These are phyloP conservation scores for Herpetomonas muscarum DNA, from an alignment of 208 protist species.

Conservation along the genomic window DNA sequence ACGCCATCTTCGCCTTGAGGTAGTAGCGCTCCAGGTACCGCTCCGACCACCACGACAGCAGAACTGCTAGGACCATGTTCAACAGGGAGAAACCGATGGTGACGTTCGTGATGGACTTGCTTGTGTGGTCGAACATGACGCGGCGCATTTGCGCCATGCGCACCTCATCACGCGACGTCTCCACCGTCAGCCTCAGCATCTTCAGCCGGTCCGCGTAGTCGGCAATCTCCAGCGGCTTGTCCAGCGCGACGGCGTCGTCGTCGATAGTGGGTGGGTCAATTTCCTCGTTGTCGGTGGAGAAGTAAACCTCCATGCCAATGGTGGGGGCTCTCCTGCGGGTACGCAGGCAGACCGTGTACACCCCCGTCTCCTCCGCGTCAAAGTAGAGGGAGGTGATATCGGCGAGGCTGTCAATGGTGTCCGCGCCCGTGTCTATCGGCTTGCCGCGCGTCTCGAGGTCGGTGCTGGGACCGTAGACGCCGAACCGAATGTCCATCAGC, in stretches of 20 bases:
- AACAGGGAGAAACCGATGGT: conserved; percentile 40
- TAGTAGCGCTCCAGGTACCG: conserved; percentile 55
- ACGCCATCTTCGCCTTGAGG: conserved; percentile 64
- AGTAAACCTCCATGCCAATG: conserved; percentile 59
- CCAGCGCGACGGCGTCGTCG: conserved; percentile 51
- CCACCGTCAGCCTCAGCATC: conserved; percentile 58
- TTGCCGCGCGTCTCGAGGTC: conserved; percentile 16
- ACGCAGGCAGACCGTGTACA: conserved; percentile 63
- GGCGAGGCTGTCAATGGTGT: conserved; percentile 40
- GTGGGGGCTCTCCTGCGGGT: conserved; percentile 49
- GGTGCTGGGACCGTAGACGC: conserved; percentile 39
- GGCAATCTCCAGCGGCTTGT: conserved; percentile 53
- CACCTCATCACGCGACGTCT: conserved; percentile 58
- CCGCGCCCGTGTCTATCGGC: conserved; percentile 17
- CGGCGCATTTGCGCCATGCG: conserved; percentile 54
- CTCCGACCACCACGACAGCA: conserved; percentile 36
- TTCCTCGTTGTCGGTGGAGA: conserved; percentile 56
- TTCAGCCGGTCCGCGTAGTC: conserved; percentile 55
- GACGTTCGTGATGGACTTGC: conserved; percentile 37
- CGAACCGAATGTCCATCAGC: conserved; percentile 36
- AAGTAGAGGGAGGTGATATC: conserved; percentile 51
- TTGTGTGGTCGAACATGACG: conserved; percentile 45
- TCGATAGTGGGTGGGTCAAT: conserved; percentile 41
- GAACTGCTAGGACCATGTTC: conserved; percentile 51
- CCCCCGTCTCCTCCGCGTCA: conserved; percentile 49